These are phyloP conservation scores for Candida sp. DNA, from an alignment of 1,139 yeast species.

Conservation along the genomic window DNA sequence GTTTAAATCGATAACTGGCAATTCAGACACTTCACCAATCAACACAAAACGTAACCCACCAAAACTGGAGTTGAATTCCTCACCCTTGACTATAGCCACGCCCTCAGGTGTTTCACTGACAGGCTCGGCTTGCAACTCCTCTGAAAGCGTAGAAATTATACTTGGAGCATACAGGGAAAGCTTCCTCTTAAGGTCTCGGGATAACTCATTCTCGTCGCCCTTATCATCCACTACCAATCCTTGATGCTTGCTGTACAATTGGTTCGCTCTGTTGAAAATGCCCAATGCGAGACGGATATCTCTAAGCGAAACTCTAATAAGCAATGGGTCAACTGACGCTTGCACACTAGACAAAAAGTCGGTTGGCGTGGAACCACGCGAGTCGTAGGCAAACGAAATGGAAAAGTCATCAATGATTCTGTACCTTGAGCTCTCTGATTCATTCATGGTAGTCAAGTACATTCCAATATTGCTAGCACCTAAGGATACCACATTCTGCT, in stretches of 20 bases:
- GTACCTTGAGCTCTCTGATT: slow-evolving; percentile 59
- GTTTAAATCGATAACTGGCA: slow-evolving; percentile 87
- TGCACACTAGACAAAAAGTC: slow-evolving; percentile 67
- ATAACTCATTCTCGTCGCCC: slow-evolving; percentile 42
- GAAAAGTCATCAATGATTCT: slow-evolving; percentile 92
- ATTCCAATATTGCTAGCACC: slow-evolving; percentile 85
- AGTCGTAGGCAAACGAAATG: slow-evolving; percentile 73
- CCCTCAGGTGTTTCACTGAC: slow-evolving; percentile 20
- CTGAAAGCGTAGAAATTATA: slow-evolving; percentile 48
- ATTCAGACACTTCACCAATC: slow-evolving; percentile 93
- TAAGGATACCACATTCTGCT: slow-evolving; percentile 67
- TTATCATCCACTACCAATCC: slow-evolving; percentile 19
- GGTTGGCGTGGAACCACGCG: slow-evolving; percentile 63
- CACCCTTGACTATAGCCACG: slow-evolving; percentile 63
- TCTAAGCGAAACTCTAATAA: slow-evolving; percentile 81
- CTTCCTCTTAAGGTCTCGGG: slow-evolving; percentile 64
- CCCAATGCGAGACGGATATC: slow-evolving; percentile 83
- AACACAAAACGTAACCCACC: slow-evolving; percentile 88
- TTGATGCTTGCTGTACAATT: slow-evolving; percentile 46
- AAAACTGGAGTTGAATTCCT: slow-evolving; percentile 68
- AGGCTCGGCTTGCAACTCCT: slow-evolving; percentile 8
- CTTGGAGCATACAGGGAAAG: slow-evolving; percentile 73
- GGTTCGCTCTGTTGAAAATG: slow-evolving; percentile 75
- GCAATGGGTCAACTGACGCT: slow-evolving; percentile 78
- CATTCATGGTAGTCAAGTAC: slow-evolving; percentile 81